Evolutionary conservation across 306 rosid species (phyloP), one percentile per base, ranked within the genome.

Genomic region (Dryas octopetala): DNA sequence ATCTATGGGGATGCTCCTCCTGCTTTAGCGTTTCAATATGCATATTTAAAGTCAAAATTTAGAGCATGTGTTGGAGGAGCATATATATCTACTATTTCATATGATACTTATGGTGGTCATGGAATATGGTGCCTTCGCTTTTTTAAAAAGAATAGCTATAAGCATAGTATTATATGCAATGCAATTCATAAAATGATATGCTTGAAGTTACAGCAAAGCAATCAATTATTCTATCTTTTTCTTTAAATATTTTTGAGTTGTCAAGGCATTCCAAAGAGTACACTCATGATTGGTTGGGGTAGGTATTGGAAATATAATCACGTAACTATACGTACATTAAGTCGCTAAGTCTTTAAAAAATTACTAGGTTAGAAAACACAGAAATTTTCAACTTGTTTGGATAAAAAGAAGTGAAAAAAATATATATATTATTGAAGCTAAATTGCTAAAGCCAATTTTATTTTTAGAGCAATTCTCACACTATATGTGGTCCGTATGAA

Each of bases 51-150:
- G 15, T 58, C 40, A 58, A 11, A 58, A 58, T 26, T 32, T 58
- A 58, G 40, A 55, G 61, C 38, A 32, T 32, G 38, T 0, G 5
- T 55, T 55, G 61, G 26, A 55, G 8, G 32, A 55, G 2, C 38
- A 32, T 32, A 32, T 32, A 23, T 23, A 23, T 23, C 38, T 32
- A 14, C 7, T 53, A 53, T 53, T 41, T 64, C 68, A 41, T 41
- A 7, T 64, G 3, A 38, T 9, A 32, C 4, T 28, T 28, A 51
- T 49, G 26, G 59, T 49, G 49, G 59, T 49, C 59, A 28, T 49
- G 74, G 74, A 69, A 69, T 69, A 69, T 8, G 47, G 74, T 70
- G 74, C 63, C 40, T 53, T 55, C 38, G 38, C 74, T 69, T 52
- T 69, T 67, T 67, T 47, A 5, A 4, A 47, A 66, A 11, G 14